Evolutionary conservation across 352 stramenopile species (phyloP), one percentile per base, ranked within the genome.

Genomic region (Pythium biforme): DNA sequence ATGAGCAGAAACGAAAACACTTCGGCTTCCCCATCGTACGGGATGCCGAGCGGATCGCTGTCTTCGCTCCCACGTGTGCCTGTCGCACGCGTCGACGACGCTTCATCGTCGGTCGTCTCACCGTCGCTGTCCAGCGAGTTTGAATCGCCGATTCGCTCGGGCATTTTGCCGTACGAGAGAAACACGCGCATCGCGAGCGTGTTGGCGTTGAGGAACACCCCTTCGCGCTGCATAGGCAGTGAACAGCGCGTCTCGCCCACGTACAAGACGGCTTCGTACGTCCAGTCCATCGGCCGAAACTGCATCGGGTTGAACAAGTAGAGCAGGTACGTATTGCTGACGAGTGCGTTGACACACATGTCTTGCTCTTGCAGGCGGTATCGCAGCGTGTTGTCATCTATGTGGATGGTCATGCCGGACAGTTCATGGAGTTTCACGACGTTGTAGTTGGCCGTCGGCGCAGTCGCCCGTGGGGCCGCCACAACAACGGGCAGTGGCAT

Each of bases 251-350:
- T 56, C 11, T 73, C 69, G 31, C 86, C 83, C 23, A 95, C 72
- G 63, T 83, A 72, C 31, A 95, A 40, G 22, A 83, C 67, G 0
- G 82, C 81, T 29, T 86, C 70, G 64, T 90, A 95, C 8, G 77
- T 90, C 84, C 84, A 95, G 61, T 95, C 84, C 45, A 94, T 73
- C 11, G 86, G 86, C 4, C 83, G 84, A 59, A 90, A 95, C 55
- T 81, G 68, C 39, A 92, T 69, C 45, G 86, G 83, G 53, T 95
- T 95, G 73, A 95, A 95, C 33, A 95, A 59, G 31, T 95, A 93
- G n/a, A 95, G 68, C 64, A 95, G 67, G 69, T 93, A 95, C 60
- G 86, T 87, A 62, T 93, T 95, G 74, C 82, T 90, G 51, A 92
- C 80, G 27, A 95, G 66, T 1, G 83, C 79, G 55, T 95, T 95